Percentiles rank a stretch among this genome's conserved stretches.
These are phyloP conservation scores for Lyophyllum decastes DNA, from an alignment of 768 basidiomycete genomes.

Conservation along the genomic window DNA sequence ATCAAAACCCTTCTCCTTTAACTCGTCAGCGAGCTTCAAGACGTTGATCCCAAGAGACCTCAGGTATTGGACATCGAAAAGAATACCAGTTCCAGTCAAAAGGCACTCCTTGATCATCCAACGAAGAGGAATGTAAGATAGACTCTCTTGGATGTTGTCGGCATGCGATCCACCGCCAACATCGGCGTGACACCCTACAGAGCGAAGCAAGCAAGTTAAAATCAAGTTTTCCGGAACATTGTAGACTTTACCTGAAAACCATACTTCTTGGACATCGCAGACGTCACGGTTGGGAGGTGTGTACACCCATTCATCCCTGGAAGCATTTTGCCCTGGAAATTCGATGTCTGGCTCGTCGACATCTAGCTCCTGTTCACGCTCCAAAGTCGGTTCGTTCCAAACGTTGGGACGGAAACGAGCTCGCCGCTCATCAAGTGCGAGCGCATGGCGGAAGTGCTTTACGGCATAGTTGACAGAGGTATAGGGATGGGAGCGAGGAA, in stretches of 20 bases:
- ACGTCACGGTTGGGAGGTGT: constrained; percentile 18
- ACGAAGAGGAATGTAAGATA: constrained; percentile 26
- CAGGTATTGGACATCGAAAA: constrained; percentile 18
- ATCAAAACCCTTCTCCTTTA: constrained; percentile 2
- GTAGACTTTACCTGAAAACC: constrained; percentile 22
- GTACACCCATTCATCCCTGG: constrained; percentile 20
- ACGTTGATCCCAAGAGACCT: constrained; percentile 20
- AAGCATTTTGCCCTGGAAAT: background rate
- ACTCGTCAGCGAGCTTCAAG: constrained; percentile 4
- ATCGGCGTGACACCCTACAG: constrained; percentile 24
- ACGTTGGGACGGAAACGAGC: constrained; percentile 24
- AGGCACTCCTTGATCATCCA: constrained; percentile 33
- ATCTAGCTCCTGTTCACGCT: constrained; percentile 24
- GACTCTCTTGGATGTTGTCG: constrained; percentile 18
- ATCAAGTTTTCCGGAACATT: too few species aligned
- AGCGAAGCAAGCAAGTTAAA: background rate
- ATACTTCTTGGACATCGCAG: constrained; percentile 25
- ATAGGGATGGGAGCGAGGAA: constrained; percentile 21
- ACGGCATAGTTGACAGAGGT: constrained; percentile 24
- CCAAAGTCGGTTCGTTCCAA: constrained; percentile 21
- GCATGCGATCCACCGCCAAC: constrained; percentile 26
- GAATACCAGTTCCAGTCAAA: constrained; percentile 7
- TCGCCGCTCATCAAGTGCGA: constrained; percentile 24
- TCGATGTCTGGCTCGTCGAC: constrained; percentile 17
- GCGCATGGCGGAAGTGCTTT: constrained; percentile 23